These are phyloP conservation scores for Vigna radiata DNA, from an alignment of 306 rosid genomes.

Conservation along the genomic window DNA sequence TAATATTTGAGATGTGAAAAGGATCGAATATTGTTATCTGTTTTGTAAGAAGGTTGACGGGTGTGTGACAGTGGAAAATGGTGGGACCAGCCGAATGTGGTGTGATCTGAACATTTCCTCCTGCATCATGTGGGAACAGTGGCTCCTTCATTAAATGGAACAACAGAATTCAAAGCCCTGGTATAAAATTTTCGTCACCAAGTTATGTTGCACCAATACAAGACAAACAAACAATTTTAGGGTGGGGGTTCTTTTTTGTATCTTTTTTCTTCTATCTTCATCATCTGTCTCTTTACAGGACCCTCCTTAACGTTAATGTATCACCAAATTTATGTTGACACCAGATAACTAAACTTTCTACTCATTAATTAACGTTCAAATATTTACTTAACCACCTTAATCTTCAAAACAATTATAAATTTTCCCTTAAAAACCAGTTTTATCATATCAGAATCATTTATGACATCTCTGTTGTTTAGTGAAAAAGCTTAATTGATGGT, in stretches of 20 bases:
- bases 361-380: background rate
- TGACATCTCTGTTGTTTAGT: background rate
- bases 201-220: slow-evolving; percentile 45
- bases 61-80: background rate
- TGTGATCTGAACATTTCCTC: slow-evolving; percentile 24
- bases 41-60: background rate
- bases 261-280: background rate
- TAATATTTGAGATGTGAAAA: no score
- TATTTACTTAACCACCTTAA: background rate
- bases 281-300: background rate
- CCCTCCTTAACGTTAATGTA: background rate
- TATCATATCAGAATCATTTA: background rate
- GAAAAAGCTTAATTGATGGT: slow-evolving; percentile 43
- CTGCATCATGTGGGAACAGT: slow-evolving; percentile 29
- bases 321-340: background rate
- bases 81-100: slow-evolving; percentile 44
- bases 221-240: slow-evolving; percentile 67
- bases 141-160: slow-evolving; percentile 27
- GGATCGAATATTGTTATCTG: no score
- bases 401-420: no score
- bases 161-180: slow-evolving; percentile 26
- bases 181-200: slow-evolving; percentile 47
- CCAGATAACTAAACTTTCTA: background rate
- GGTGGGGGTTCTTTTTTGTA: background rate
- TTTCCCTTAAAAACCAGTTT: no score